Evolutionary conservation across 2,329 filamentous ascomycete genomes (phyloP), one percentile per base, ranked within the genome.

Genomic region (Thyridium curvatum): DNA sequence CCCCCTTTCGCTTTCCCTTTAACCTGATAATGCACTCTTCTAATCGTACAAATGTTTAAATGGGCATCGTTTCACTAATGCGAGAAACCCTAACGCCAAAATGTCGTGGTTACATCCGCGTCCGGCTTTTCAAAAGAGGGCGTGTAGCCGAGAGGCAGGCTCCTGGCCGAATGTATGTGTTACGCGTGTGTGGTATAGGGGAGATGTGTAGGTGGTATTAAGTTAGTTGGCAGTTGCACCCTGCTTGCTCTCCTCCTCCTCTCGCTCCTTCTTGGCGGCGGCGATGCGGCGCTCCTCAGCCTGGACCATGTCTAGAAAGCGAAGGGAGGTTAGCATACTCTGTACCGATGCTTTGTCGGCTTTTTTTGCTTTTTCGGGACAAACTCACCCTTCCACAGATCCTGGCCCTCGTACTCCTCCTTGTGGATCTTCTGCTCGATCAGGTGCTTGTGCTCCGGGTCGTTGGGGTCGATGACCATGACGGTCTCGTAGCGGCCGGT

Each of bases 381-480:
- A n/a, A n/a, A 65, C 79, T 58, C 64, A 85, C 82, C 83, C 71
- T 79, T 93, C 93, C 93, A 98, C 53, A 96, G 74, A 62, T 97
- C 90, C 68, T 94, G 86, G 33, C 88, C 86, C 58, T 82, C 75
- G 61, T 94, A 93, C 46, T 86, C 74, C 70, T 94, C 87, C 66
- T 89, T 86, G 61, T 94, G 86, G 39, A 93, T 77, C 66, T 72
- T 81, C 79, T 90, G 91, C 76, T 94, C 86, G 50, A 94, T 86
- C 49, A 89, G 59, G 52, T 84, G 72, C 74, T 88, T 84, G 64
- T 90, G 86, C 64, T 83, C 79, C 3, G 86, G 87, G 58, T 94
- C 87, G 49, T 86, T 72, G 38, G 86, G 85, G 62, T 91, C 86
- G 33, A 90, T 49, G 12, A 93, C 76, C 73, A 82, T 81, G 52